These are phyloP conservation scores for Colletotrichum sp. DNA, from an alignment of 2,329 filamentous ascomycete species.

Conservation along the genomic window DNA sequence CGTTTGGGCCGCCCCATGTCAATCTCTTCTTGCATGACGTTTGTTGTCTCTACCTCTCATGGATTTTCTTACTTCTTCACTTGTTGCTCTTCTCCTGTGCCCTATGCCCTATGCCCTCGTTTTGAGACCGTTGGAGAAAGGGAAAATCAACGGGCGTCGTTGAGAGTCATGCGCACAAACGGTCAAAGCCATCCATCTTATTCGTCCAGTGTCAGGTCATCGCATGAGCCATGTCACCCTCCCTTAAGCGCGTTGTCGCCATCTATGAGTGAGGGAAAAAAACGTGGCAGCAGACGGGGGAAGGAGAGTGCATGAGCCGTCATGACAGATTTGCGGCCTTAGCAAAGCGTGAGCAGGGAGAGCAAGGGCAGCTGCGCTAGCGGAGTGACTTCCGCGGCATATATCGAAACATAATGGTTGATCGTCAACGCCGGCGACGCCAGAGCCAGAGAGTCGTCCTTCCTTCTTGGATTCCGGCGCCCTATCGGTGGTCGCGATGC, in stretches of 20 bases:
- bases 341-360: neutral
- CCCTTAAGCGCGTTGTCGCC: neutral
- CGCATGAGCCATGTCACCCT: constrained; percentile 11
- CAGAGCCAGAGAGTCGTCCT: neutral
- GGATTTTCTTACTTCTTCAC: neutral
- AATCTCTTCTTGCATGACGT: neutral
- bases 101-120: neutral
- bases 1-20: neutral
- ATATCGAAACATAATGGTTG: neutral
- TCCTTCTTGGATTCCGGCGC: neutral
- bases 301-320: neutral
- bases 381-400: neutral
- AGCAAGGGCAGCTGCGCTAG: neutral
- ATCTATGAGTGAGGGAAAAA: neutral
- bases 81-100: neutral
- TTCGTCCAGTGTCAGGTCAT: neutral
- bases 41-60: neutral
- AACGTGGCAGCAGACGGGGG: neutral
- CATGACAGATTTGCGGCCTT: neutral
- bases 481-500: neutral
- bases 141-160: neutral
- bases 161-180: constrained; percentile 4
- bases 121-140: neutral
- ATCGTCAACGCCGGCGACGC: neutral
- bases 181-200: neutral